Conservation (phyloP, 805 yeast species). For the Diddensiella caesifluorescens region DNA sequence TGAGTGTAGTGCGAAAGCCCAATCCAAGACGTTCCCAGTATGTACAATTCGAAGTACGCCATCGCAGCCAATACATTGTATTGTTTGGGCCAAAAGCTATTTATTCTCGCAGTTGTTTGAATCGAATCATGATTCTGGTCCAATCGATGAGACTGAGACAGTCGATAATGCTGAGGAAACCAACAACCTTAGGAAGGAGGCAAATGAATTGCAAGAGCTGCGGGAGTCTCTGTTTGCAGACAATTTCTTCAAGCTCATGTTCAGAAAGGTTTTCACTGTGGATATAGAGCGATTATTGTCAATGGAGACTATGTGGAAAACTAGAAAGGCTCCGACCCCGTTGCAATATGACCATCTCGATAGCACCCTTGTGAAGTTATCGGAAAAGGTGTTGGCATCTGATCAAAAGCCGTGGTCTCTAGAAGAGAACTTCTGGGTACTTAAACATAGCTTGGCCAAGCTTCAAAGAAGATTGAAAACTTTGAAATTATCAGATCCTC, state of each 20-base stretch:
- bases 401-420: slow-evolving; percentile 52
- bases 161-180: slow-evolving; percentile 42
- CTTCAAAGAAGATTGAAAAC: slow-evolving; percentile 46
- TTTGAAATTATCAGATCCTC: slow-evolving; percentile 36
- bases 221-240: slow-evolving; percentile 30
- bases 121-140: slow-evolving; percentile 57
- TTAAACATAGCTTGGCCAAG: slow-evolving; percentile 43
- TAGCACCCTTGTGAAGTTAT: slow-evolving; percentile 13
- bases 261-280: slow-evolving; percentile 49
- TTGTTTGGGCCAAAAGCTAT: slow-evolving; percentile 96
- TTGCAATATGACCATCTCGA: slow-evolving; percentile 36
- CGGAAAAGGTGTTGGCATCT: slow-evolving; percentile 31
- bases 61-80: slow-evolving; percentile 90
- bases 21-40: slow-evolving; percentile 89
- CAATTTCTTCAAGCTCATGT: slow-evolving; percentile 31
- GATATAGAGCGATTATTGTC: slow-evolving; percentile 72
- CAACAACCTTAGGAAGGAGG: slow-evolving; percentile 31
- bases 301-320: slow-evolving; percentile 75
- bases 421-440: slow-evolving; percentile 56
- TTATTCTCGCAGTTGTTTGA: slow-evolving; percentile 73
- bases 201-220: slow-evolving; percentile 33
- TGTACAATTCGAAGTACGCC: slow-evolving; percentile 98
- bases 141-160: slow-evolving; percentile 55
- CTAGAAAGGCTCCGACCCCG: slow-evolving; percentile 64
- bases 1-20: slow-evolving; percentile 81